Base-by-base conservation (phyloP, 2,329 filamentous ascomycete species). In the Aspergillus melleus region DNA sequence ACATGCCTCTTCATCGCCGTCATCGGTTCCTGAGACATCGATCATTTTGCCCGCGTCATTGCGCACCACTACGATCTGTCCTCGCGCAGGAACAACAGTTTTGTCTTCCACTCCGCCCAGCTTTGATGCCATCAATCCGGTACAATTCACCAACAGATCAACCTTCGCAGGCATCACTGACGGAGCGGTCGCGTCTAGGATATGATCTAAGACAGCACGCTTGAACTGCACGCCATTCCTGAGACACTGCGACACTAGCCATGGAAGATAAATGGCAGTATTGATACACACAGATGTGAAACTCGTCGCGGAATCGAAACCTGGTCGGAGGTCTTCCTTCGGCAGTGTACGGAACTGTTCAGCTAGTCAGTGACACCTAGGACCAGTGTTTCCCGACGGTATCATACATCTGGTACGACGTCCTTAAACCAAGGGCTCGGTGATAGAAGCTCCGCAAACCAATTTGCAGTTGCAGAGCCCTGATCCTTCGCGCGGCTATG, bases 231-330 rank as follows among this genome's bases (percentile, higher is more conserved):
- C 90, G 20, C 90, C 90, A 56, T 86, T 84, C 66, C 85, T 85
- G 26, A 90, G 81, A 73, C 91, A 95, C 77, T 94, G 88, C 0
- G 89, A 88, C 0, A 90, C 79, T 0, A 96, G 6, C 36, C 36
- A 42, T 8, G 36, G 36, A 4, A 96, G 86, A 76, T 96, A 96
- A 58, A 96, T 78, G 54, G 90, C 86, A 0, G 90, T 90, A 76
- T 97, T 96, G 72, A 96, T 92, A 77, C 92, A 96, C 49, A 96
- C 87, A 0, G 90, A 92, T 6, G 86, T 91, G 75, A 94, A 96
- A 59, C 83, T 80, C 51, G 85, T 89, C 26, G 87, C 91, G 4
- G 87, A 88, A 59, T 91, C 87, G 57, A 88, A 84, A n/a, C 84
- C 90, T 0, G 77, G 66, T 0, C 86, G 84, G 1, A 95, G 78